Evolutionary conservation across 2,329 filamentous ascomycete species (phyloP), one percentile per base, ranked within the genome.

Genomic region (Sphaceloma murrayae): DNA sequence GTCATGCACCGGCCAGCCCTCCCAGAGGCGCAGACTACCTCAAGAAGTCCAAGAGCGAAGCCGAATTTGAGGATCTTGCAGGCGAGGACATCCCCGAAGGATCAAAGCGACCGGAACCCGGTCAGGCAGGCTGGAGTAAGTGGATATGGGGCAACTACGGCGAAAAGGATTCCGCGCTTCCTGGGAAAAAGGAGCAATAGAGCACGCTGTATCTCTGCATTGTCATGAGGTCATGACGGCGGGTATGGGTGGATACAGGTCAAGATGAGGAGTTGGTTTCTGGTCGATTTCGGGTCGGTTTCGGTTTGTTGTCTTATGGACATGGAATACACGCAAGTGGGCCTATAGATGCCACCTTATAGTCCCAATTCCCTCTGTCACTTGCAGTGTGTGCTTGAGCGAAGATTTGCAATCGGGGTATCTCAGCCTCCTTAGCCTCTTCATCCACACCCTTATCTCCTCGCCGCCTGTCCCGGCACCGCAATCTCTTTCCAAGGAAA

Each of bases 31-130:
- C 74, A 72, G 56, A 60, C 49, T 77, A 69, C 2, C 65, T 94
- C 55, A 81, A 77, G 54, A 89, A 89, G 66, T 89, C 84, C 57
- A 78, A 79, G 51, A 93, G 85, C 60, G 87, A 94, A 59, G 77
- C 75, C 14, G 89, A 94, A 54, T 95, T 95, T 57, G 87, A 94
- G 47, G 59, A 62, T 44, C 52, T 62, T 2, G 57, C 53, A 8
- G 61, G 60, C 34, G 60, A 62, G 48, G 47, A 57, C 10, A 59
- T 62, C 54, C 58, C 59, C n/a, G 58, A 61, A 19, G 42, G 42
- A 13, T 34, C 30, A 18, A 45, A 19, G 42, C 34, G 31, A 26
- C 44, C 58, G 55, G 16, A 55, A 57, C 40, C 52, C 54, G 24
- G 58, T 52, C 39, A 47, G 34, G 36, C 39, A 31, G 45, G 47